A percentile compares a stretch with the other conserved stretches of the same genome.
phyloP scores from a whole-genome alignment of 371 early-diverging fungal species.

The Mucor velutinosus region DNA sequence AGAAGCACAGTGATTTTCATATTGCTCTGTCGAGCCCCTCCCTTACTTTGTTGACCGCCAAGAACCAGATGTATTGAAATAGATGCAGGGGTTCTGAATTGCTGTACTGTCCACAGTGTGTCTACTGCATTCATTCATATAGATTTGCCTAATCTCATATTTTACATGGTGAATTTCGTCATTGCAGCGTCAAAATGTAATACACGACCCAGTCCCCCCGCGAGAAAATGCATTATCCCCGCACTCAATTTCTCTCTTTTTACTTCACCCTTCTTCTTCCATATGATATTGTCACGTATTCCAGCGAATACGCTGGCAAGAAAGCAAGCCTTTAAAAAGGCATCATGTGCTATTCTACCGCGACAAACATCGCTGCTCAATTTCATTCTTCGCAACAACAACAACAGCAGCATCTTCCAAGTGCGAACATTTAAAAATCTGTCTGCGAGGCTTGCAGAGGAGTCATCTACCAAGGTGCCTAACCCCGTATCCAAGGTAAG shows the following conservation, averaged over 20 bases:
- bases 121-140: background rate
- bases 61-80: background rate
- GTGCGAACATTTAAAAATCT: constrained; percentile 5
- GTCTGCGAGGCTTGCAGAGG: constrained; percentile 2
- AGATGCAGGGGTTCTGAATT: constrained; percentile 9
- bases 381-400: background rate
- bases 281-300: constrained; percentile 7
- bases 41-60: constrained; percentile 10
- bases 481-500: constrained; percentile 7
- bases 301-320: background rate
- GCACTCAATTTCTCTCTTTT: background rate
- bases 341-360: constrained; percentile 5
- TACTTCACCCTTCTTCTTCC: background rate
- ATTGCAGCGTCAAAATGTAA: background rate
- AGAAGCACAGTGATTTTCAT: background rate
- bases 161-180: background rate
- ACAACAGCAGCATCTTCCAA: background rate
- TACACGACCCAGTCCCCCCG: constrained; percentile 1
- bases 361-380: background rate
- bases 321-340: constrained; percentile 1
- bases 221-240: background rate
- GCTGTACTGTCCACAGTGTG: background rate
- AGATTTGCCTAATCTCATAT: background rate
- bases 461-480: background rate
- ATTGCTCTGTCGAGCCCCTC: background rate